Conservation (phyloP, 768 basidiomycete genomes). For the Mycena albidolilacea region DNA sequence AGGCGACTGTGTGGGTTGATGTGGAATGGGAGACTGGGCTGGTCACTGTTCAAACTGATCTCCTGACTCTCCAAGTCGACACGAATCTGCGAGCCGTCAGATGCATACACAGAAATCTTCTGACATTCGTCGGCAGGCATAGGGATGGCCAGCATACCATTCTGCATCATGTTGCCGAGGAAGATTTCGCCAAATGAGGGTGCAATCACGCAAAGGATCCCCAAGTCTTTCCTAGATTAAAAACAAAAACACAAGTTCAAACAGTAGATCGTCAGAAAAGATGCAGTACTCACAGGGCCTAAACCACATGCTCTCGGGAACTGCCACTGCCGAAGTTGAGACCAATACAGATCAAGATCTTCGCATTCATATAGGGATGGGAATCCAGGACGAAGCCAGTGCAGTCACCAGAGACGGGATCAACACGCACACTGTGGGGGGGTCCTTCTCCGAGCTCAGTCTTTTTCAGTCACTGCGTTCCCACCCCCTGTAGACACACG, state of each 20-base stretch:
- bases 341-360: conserved; percentile 86
- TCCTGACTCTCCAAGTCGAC: too few species aligned
- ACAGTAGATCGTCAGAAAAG: not conserved
- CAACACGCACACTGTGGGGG: conserved; percentile 85
- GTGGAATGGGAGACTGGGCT: too few species aligned
- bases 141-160: conserved; percentile 90
- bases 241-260: conserved; percentile 18
- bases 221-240: conserved; percentile 81
- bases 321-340: conserved; percentile 93
- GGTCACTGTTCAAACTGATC: too few species aligned
- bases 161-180: conserved; percentile 90
- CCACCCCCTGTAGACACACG: too few species aligned
- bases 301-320: conserved; percentile 92
- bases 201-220: conserved; percentile 88
- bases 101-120: too few species aligned
- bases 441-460: too few species aligned
- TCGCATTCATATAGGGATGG: conserved; percentile 79
- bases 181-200: conserved; percentile 94
- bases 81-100: conserved; percentile 75
- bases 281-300: conserved; percentile 81
- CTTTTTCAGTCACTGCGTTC: too few species aligned
- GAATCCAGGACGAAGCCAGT: conserved; percentile 88
- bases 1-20: conserved; percentile 93
- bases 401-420: conserved; percentile 91
- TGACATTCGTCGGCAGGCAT: too few species aligned